Evolutionary conservation across 768 basidiomycete species (phyloP).

Genomic region (Lenzites betulinus): DNA sequence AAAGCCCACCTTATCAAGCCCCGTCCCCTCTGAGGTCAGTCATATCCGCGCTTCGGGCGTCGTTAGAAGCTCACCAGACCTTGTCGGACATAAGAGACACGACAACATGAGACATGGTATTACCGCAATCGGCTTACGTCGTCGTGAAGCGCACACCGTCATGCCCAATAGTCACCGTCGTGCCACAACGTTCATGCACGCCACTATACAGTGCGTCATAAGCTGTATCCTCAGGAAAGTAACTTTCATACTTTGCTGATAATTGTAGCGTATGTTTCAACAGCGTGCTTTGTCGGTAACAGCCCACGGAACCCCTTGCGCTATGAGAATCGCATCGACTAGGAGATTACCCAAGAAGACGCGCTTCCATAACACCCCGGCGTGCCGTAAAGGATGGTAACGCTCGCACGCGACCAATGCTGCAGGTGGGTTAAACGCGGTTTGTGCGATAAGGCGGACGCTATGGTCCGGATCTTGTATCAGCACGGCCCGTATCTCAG

Average conservation of each 20-base stretch:
- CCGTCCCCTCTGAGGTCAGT: not conserved
- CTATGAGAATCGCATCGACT: no score
- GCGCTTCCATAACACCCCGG: not conserved
- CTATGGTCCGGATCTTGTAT: not conserved
- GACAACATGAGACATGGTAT: not conserved
- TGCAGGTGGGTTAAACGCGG: not conserved
- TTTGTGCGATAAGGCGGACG: not conserved
- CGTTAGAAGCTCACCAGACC: not conserved
- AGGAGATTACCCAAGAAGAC: not conserved
- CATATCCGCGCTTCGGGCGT: not conserved
- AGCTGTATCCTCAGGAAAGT: no score
- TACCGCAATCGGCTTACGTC: not conserved
- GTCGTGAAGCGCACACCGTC: not conserved
- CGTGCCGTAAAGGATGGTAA: slow-evolving; percentile 1
- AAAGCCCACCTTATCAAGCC: not conserved
- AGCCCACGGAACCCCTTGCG: not conserved
- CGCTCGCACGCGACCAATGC: not conserved
- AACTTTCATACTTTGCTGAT: no score
- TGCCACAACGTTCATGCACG: not conserved
- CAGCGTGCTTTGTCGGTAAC: no score
- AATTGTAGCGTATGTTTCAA: no score
- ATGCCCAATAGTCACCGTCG: not conserved
- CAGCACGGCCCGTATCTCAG: not conserved
- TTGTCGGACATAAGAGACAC: not conserved
- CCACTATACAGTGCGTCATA: no score